phyloP scores from a whole-genome alignment of 2,329 filamentous ascomycete species.

The Xylariaceae sp. region DNA sequence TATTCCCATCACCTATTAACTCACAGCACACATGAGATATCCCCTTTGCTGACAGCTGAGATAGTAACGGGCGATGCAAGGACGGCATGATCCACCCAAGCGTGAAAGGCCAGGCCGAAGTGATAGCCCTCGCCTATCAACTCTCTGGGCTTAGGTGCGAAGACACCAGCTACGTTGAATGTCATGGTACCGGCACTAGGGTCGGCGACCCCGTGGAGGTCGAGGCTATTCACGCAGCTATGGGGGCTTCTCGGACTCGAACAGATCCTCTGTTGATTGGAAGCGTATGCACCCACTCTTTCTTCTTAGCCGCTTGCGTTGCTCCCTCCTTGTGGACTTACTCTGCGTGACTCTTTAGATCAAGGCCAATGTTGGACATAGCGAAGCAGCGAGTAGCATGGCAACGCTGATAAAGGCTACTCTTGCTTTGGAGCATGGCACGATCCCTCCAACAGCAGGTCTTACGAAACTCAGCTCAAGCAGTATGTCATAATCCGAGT shows the following conservation, averaged over 20 bases:
- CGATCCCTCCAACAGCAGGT: slow-evolving; percentile 12
- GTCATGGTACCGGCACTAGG: slow-evolving; percentile 12
- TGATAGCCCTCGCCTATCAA: neutral
- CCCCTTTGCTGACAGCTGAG: too few species aligned
- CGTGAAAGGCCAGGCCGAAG: neutral
- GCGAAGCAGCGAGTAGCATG: slow-evolving; percentile 22
- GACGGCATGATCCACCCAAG: slow-evolving; percentile 1
- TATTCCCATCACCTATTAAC: too few species aligned
- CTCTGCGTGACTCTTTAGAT: too few species aligned
- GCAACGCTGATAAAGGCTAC: slow-evolving; percentile 21
- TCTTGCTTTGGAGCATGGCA: slow-evolving; percentile 11
- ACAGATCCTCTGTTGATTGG: neutral
- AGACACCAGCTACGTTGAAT: slow-evolving; percentile 4
- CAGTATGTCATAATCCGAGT: neutral
- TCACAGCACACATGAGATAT: too few species aligned
- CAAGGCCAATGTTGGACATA: slow-evolving; percentile 28
- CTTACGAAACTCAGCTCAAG: slow-evolving; percentile 3
- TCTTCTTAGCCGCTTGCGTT: too few species aligned
- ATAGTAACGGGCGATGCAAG: too few species aligned
- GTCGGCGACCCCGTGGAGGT: slow-evolving; percentile 8
- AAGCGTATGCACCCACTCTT: too few species aligned
- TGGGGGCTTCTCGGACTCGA: neutral
- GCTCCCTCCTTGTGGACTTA: too few species aligned
- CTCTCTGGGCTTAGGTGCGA: neutral
- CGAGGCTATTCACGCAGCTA: neutral